Evolutionary conservation across 495 filamentous ascomycete species (phyloP), one percentile per base, ranked within the genome.

Genomic region (Aspergillus sclerotioniger): DNA sequence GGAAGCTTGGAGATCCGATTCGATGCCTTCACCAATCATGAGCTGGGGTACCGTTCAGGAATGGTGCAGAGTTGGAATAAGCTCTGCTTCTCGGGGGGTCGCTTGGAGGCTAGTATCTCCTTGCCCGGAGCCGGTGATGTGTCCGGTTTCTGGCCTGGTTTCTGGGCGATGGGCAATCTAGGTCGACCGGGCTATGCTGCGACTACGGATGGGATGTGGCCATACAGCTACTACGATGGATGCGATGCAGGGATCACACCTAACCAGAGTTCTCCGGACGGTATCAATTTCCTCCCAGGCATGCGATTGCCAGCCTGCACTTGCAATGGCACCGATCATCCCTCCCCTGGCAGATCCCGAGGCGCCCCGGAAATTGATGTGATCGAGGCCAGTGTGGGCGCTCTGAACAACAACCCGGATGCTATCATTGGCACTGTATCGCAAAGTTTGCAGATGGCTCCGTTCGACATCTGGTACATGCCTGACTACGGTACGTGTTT

Each of bases 1-100:
- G 89, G 89, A 20, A 80, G 80, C 9, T 76, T 92, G 20, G 83
- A 87, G 62, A 72, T 92, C 48, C 77, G 79, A 56, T 88, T 91
- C 57, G 87, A 87, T 64, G 71, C 80, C 6, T 90, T 87, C 67
- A 67, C 80, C 53, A 91, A 84, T 58, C 88, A 91, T 67, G 80
- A 80, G 35, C 67, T 91, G 9, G 77, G 87, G 57, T 92, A 87
- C 62, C 80, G 88, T 33, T 92, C 89, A 15, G 89, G 86, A n/a
- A 92, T 91, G 89, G 59, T 91, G 8, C 88, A 91, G 59, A 89
- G 84, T 25, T 92, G 89, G 89, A 92, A 91, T 68, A 84, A 90
- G 64, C 59, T 91, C 44, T 91, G 89, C 67, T 89, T 90, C 69
- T 89, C 85, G 50, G 89, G 89, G 16, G 89, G 89, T 13, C 77